Conservation (phyloP, 257 asterid species). For the Capsicum pubescens region DNA sequence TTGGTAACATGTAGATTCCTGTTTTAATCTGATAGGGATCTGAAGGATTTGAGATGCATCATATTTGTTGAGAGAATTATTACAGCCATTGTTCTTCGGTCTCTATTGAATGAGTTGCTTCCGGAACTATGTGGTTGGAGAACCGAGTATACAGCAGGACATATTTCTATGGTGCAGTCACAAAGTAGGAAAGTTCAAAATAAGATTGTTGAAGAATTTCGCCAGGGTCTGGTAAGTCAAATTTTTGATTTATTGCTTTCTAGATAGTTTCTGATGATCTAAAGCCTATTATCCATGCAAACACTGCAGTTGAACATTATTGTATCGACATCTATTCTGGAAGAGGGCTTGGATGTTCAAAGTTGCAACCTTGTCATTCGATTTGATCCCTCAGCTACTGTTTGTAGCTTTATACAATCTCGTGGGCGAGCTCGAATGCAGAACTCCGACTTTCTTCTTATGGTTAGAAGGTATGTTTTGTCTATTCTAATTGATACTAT, state of each 20-base stretch:
- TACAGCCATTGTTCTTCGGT: slow-evolving; percentile 68
- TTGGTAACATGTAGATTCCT: background rate
- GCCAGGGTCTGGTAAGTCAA: slow-evolving; percentile 47
- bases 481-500: background rate
- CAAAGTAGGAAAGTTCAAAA: slow-evolving; percentile 73
- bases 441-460: slow-evolving; percentile 74
- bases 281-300: slow-evolving; percentile 2
- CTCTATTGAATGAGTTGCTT: slow-evolving; percentile 70
- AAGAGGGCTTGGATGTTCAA: slow-evolving; percentile 96
- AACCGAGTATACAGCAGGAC: slow-evolving; percentile 72
- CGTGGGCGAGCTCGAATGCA: slow-evolving; percentile 97
- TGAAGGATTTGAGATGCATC: slow-evolving; percentile 80
- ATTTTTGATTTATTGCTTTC: background rate
- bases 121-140: slow-evolving; percentile 63
- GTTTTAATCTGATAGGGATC: slow-evolving; percentile 45
- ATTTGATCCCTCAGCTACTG: slow-evolving; percentile 75
- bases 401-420: slow-evolving; percentile 94
- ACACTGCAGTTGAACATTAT: slow-evolving; percentile 75
- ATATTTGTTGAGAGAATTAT: slow-evolving; percentile 82
- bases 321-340: slow-evolving; percentile 86
- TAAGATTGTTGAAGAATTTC: slow-evolving; percentile 66
- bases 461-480: slow-evolving; percentile 62
- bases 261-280: slow-evolving; percentile 21
- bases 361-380: slow-evolving; percentile 93
- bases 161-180: slow-evolving; percentile 46